Evolutionary conservation across 768 basidiomycete genomes (phyloP).

Genomic region (Megacollybia marginata): DNA sequence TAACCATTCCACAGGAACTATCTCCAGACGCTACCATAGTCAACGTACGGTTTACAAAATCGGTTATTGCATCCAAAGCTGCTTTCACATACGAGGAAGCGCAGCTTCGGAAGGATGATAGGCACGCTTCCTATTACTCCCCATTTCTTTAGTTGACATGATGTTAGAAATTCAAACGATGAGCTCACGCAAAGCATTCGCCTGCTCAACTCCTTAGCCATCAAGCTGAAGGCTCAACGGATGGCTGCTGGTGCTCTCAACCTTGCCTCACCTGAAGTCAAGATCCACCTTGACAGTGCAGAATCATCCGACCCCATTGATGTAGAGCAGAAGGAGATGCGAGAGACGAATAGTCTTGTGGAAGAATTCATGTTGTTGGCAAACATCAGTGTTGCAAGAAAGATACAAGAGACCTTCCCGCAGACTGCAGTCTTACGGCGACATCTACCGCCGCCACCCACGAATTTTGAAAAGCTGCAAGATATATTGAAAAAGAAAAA

Average conservation of each 20-base stretch:
- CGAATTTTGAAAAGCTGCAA: constrained; percentile 93
- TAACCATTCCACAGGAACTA: constrained; percentile 58
- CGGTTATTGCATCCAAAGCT: constrained; percentile 92
- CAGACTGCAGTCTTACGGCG: constrained; percentile 91
- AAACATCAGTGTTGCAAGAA: constrained; percentile 87
- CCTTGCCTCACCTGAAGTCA: constrained; percentile 96
- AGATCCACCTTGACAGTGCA: constrained; percentile 88
- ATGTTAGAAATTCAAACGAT: constrained; percentile 62
- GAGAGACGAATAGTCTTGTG: constrained; percentile 93
- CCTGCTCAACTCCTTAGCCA: constrained; percentile 79
- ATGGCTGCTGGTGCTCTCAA: constrained; percentile 98
- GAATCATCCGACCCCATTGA: constrained; percentile 96
- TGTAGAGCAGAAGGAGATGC: constrained; percentile 89
- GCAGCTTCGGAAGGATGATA: constrained; percentile 88
- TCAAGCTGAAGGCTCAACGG: constrained; percentile 74
- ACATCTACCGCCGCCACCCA: constrained; percentile 83
- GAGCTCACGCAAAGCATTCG: constrained; percentile 81
- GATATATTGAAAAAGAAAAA: constrained; percentile 86
- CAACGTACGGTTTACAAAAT: constrained; percentile 87
- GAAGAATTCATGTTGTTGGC: constrained; percentile 99
- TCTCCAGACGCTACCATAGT: constrained; percentile 85
- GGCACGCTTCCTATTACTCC: constrained; percentile 38
- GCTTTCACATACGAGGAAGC: constrained; percentile 98
- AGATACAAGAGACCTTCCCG: constrained; percentile 92
- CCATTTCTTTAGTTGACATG: too few relatives aligned